Base-by-base conservation (phyloP, 768 basidiomycete genomes). In the Leccinum variicolor region DNA sequence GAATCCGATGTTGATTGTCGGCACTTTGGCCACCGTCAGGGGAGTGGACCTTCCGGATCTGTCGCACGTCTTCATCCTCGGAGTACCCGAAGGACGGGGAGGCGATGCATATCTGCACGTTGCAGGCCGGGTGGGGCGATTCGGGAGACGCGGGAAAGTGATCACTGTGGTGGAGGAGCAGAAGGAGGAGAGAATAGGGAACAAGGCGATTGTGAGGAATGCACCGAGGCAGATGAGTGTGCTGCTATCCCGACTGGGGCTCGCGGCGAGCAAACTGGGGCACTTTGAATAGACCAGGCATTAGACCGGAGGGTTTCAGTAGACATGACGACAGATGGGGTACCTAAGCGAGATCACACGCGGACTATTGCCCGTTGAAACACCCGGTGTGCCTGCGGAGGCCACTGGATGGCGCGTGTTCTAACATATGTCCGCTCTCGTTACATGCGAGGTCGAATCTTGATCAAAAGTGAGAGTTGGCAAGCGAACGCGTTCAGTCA, bases 41-140 rank as follows among this genome's bases (percentile, higher is more conserved):
- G 90, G 90, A 26, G 71, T 92, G 50, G 89, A 92, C 73, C 70
- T 92, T 52, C 85, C 84, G 10, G 79, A 78, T 59, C 75, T 92
- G 63, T 81, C 82, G 49, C 90, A 91, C 66, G 89, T 92, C 19
- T 90, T 92, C 68, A 74, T 90, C 51, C 71, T 87, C 47, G 89
- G 89, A 4, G 73, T 87, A 3, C 80, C 83, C 6, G 79, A 81
- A 57, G 79, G 76, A 29, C 73, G 70, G 62, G 71, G 74, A 11
- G 80, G 82, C 39, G 86, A 87, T 62, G 77, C 76, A 41, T 92
- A 92, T 67, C 58, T 85, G 62, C 90, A 92, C 64, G 73, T 85
- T 43, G 84, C 86, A 6, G 90, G 90, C 14, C 83, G 90, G 13
- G 87, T 86, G n/a, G 88, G 89, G 21, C 79, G 89, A 57, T 87